Evolutionary conservation across 352 stramenopile genomes (phyloP), one percentile per base, ranked within the genome.

Genomic region (Phytophthora sp.): DNA sequence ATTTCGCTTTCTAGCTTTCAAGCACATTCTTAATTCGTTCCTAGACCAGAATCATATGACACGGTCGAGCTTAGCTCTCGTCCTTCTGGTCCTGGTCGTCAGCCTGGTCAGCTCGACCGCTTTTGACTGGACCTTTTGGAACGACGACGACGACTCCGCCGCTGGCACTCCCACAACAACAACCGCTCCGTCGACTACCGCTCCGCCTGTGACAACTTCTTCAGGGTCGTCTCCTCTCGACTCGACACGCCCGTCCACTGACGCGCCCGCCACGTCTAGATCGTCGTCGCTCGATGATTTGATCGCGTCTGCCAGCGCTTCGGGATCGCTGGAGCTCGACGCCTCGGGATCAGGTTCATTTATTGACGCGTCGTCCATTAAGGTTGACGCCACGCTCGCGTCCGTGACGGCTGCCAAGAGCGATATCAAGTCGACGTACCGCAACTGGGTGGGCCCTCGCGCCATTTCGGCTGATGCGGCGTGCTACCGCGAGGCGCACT

Each of bases 401-500:
- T 66, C 44, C 18, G 39, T 34, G 2, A 51, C 41, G 5, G 21
- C 51, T 2, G 63, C 63, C 17, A 63, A 28, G 15, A 72, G 45
- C 26, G 46, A 54, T 1, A 51, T 72, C 44, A 41, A 56, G 23
- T 61, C 56, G 30, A 60, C 43, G 9, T 72, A 68, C 52, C 43
- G 35, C 31, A 66, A 70, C 54, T 79, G 74, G 74, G 61, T 82
- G 11, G 74, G 69, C n/a, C 49, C 53, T 21, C 55, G 52, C 31
- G 17, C 44, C 53, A 55, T 66, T 9, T 39, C 45, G 4, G 38
- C 45, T 3, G 58, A 76, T 43, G 53, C 52, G 24, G 69, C 69
- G 7, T 82, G 73, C 52, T 82, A 79, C 54, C 61, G 73, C 12
- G 69, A 75, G 41, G 62, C 63, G 2, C 58, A 69, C 46, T 30